These are phyloP conservation scores for Asterochloris sp. DNA, from an alignment of 139 green algal species.

Conservation along the genomic window DNA sequence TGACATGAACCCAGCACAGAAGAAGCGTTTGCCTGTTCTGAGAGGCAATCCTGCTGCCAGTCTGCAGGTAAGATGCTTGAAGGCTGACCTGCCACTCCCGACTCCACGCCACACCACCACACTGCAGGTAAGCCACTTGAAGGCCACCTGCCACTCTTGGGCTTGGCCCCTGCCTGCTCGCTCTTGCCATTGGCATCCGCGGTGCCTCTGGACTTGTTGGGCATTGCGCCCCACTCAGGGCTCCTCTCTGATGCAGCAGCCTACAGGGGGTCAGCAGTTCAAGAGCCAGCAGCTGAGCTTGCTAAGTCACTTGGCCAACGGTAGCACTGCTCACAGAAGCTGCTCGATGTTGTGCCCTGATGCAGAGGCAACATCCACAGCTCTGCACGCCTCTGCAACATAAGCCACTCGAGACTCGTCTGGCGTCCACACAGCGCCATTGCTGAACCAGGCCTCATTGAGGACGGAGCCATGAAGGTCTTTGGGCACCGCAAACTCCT, in stretches of 20 bases:
- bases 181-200: background rate
- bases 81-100: conserved; percentile 31
- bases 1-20: background rate
- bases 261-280: background rate
- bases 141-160: too few relatives aligned
- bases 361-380: too few relatives aligned
- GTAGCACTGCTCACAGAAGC: too few relatives aligned
- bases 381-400: conserved; percentile 61
- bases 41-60: background rate
- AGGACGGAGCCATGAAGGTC: conserved; percentile 72
- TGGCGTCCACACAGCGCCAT: conserved; percentile 66
- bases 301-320: too few relatives aligned
- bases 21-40: background rate
- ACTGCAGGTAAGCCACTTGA: too few relatives aligned
- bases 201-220: background rate
- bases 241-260: conserved; percentile 28
- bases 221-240: conserved; percentile 39
- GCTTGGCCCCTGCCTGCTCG: conserved; percentile 3
- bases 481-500: conserved; percentile 61
- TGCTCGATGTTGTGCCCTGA: too few relatives aligned
- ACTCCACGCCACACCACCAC: conserved; percentile 81
- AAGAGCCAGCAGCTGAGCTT: background rate
- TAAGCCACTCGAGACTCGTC: conserved; percentile 76
- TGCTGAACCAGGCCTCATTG: conserved; percentile 80
- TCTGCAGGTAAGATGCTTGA: background rate